These are phyloP conservation scores for Leucocoprinus gongylophorus DNA, from an alignment of 1,284 basidiomycete species.

Conservation along the genomic window DNA sequence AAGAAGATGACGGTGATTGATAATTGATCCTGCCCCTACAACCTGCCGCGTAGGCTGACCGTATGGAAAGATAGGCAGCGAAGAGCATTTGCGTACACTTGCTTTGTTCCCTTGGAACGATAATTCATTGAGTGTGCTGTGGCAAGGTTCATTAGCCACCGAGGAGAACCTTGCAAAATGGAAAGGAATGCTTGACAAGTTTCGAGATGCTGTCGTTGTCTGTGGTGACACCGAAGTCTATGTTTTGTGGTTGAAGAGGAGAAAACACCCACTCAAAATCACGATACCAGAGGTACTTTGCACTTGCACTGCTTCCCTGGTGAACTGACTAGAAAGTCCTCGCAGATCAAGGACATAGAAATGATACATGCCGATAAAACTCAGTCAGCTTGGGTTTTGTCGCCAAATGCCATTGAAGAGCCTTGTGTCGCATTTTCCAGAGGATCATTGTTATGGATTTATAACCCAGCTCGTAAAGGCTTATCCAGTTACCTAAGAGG, in stretches of 20 bases:
- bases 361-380: constrained; percentile 28
- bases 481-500: constrained; percentile 48
- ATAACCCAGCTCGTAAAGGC: constrained; percentile 35
- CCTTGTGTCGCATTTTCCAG: constrained; percentile 52
- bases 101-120: constrained; percentile 55
- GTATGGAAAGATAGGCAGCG: neutral
- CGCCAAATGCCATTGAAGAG: constrained; percentile 35
- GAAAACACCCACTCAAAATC: constrained; percentile 30
- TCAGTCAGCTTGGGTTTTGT: constrained; percentile 52
- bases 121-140: constrained; percentile 40
- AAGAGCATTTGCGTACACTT: constrained; percentile 25
- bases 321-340: neutral
- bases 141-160: constrained; percentile 35
- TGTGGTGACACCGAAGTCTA: constrained; percentile 35
- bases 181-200: constrained; percentile 39
- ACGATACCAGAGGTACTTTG: constrained; percentile 28
- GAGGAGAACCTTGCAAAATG: constrained; percentile 33
- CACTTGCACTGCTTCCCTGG: neutral
- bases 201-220: constrained; percentile 44
- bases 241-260: constrained; percentile 34
- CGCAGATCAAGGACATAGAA: constrained; percentile 17
- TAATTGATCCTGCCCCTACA: neutral
- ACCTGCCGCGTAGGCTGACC: neutral
- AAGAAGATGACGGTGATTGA: constrained; percentile 27
- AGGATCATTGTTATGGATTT: constrained; percentile 46